A percentile compares a stretch with the other conserved stretches of the same genome.
Evolutionary conservation across 352 stramenopile species (phyloP).

Genomic region (Phytophthora pini): DNA sequence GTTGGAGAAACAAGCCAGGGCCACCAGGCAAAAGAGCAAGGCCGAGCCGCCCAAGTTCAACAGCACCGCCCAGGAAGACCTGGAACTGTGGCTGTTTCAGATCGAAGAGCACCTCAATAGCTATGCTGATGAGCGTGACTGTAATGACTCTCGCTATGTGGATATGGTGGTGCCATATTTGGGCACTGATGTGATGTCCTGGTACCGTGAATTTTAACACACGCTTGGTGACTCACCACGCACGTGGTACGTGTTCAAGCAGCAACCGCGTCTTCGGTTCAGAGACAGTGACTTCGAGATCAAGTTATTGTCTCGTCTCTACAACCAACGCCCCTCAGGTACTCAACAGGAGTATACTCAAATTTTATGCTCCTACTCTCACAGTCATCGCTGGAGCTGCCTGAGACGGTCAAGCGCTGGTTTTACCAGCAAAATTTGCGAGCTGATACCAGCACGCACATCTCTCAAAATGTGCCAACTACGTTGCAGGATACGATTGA

Average conservation of each 20-base stretch:
- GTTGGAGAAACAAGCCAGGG: neutral
- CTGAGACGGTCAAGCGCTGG: slow-evolving; percentile 8
- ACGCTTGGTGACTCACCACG: neutral
- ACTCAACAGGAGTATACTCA: too few relatives aligned
- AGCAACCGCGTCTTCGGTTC: neutral
- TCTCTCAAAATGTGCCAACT: neutral
- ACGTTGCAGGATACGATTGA: neutral
- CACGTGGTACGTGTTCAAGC: slow-evolving; percentile 12
- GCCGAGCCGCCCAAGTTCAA: slow-evolving; percentile 19
- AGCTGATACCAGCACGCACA: neutral
- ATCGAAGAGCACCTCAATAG: slow-evolving; percentile 22
- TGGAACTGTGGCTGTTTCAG: slow-evolving; percentile 23
- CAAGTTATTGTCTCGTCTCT: slow-evolving; percentile 3
- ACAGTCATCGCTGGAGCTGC: neutral
- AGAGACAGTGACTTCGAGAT: slow-evolving; percentile 9
- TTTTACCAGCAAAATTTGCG: slow-evolving; percentile 6
- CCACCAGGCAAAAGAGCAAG: slow-evolving; percentile 16
- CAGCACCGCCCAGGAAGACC: slow-evolving; percentile 10
- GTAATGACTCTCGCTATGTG: slow-evolving; percentile 5
- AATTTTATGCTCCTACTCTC: slow-evolving; percentile 6
- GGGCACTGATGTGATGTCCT: slow-evolving; percentile 21
- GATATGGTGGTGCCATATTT: slow-evolving; percentile 17
- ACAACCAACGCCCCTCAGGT: neutral
- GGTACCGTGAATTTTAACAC: slow-evolving; percentile 12
- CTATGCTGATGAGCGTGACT: slow-evolving; percentile 7